These are phyloP conservation scores for Boletus eberwhitei DNA, from an alignment of 768 basidiomycete species.

Conservation along the genomic window DNA sequence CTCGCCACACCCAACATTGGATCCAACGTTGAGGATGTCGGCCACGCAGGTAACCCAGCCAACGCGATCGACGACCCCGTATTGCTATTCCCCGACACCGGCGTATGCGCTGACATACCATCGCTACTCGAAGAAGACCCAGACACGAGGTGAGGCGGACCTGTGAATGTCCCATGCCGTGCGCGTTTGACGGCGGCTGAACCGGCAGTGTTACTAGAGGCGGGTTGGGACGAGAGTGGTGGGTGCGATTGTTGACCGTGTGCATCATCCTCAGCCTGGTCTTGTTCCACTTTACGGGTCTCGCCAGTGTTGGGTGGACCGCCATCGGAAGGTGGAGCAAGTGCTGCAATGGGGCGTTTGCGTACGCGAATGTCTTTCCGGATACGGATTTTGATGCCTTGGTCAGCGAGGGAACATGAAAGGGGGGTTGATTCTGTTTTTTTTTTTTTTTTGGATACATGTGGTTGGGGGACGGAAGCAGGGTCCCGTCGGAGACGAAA, in stretches of 20 bases:
- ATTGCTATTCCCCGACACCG: constrained; percentile 12
- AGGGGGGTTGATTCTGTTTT: constrained; percentile 77
- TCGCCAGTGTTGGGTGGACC: constrained; percentile 9
- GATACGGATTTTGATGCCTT: constrained; percentile 93
- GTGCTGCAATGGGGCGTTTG: constrained; percentile 54
- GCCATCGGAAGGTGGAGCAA: constrained; percentile 20
- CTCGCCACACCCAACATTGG: constrained; percentile 33
- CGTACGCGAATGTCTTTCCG: constrained; percentile 87
- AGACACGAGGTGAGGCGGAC: constrained; percentile 17
- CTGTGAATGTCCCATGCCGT: constrained; percentile 29
- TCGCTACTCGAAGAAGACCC: constrained; percentile 20
- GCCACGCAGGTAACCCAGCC: constrained; percentile 33
- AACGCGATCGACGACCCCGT: constrained; percentile 16
- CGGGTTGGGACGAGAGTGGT: constrained; percentile 9
- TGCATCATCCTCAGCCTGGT: constrained; percentile 24
- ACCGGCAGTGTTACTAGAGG: neutral
- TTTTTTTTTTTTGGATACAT: neutral
- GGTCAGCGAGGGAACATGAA: constrained; percentile 89
- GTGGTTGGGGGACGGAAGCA: neutral
- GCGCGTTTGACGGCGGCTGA: constrained; percentile 21
- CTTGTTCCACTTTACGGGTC: constrained; percentile 26
- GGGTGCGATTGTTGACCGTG: constrained; percentile 10
- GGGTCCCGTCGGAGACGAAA: constrained; percentile 8
- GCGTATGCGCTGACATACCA: constrained; percentile 20
- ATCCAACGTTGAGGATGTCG: constrained; percentile 27